phyloP scores from a whole-genome alignment of 768 basidiomycete genomes.

The Xerocomus potaroensis region DNA sequence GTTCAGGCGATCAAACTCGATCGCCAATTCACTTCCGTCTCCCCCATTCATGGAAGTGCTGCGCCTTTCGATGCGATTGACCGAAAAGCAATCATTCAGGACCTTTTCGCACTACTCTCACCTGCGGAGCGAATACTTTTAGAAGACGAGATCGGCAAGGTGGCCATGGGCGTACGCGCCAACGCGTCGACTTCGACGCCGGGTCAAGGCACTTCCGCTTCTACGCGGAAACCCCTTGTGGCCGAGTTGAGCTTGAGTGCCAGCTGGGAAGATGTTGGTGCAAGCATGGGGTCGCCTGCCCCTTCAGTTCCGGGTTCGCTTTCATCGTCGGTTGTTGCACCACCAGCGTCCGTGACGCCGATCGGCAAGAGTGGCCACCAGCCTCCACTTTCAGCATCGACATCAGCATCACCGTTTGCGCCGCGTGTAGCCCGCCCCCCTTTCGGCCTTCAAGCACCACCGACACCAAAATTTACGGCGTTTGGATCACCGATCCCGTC shows the following conservation, averaged over 20 bases:
- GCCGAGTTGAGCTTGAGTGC: conserved; percentile 44
- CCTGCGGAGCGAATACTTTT: conserved; percentile 57
- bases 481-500: conserved; percentile 24
- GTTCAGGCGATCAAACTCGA: conserved; percentile 80
- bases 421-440: conserved; percentile 1
- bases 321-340: conserved; percentile 4
- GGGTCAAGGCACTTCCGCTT: conserved; percentile 11
- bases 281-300: conserved; percentile 14
- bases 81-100: conserved; percentile 67
- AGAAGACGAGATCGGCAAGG: conserved; percentile 52
- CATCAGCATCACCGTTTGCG: conserved; percentile 7
- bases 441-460: conserved; percentile 4
- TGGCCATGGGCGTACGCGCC: conserved; percentile 22
- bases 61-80: conserved; percentile 30
- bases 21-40: conserved; percentile 49
- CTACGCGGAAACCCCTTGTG: conserved; percentile 18
- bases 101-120: conserved; percentile 61
- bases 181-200: conserved; percentile 1
- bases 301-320: conserved; percentile 9
- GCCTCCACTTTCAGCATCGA: too few species aligned
- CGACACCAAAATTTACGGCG: conserved; percentile 23
- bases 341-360: neutral
- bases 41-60: conserved; percentile 24
- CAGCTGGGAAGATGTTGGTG: conserved; percentile 59
- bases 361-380: neutral